Evolutionary conservation across 2,329 filamentous ascomycete species (phyloP).

Genomic region (Calonectria pseudoreteaudii): DNA sequence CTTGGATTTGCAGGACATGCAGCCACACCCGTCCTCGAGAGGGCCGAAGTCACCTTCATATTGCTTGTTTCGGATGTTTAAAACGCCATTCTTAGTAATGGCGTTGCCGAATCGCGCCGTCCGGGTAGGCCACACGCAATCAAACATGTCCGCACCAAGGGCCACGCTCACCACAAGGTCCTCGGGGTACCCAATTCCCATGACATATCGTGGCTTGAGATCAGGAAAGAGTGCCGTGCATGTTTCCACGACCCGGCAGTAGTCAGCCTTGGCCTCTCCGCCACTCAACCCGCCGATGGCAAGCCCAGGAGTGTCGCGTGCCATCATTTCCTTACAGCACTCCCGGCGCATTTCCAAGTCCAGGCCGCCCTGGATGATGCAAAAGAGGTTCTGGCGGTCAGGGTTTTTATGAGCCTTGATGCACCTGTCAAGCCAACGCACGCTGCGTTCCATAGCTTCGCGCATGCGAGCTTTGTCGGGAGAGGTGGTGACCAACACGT

Average conservation of each 20-base stretch:
- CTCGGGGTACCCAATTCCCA: conserved; percentile 98
- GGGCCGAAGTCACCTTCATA: conserved; percentile 86
- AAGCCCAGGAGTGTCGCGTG: conserved; percentile 91
- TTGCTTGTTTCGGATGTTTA: conserved; percentile 83
- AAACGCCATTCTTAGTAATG: conserved; percentile 81
- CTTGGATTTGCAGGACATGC: conserved; percentile 77
- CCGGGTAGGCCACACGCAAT: conserved; percentile 98
- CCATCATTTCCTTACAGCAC: conserved; percentile 90
- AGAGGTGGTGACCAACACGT: conserved; percentile 96
- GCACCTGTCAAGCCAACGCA: conserved; percentile 96
- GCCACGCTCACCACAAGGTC: conserved; percentile 94
- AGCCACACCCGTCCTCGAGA: conserved; percentile 85
- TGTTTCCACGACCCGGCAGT: conserved; percentile 88
- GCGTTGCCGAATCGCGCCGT: conserved; percentile 97
- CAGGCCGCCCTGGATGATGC: conserved; percentile 96
- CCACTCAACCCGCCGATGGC: conserved; percentile 96
- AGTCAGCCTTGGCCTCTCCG: conserved; percentile 93
- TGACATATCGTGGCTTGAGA: conserved; percentile 96
- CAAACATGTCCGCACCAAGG: conserved; percentile 98
- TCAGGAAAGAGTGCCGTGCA: conserved; percentile 89
- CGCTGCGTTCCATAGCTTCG: conserved; percentile 93
- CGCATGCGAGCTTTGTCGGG: conserved; percentile 89
- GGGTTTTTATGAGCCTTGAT: conserved; percentile 90
- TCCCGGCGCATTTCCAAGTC: conserved; percentile 87
- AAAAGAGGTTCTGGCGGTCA: conserved; percentile 90